These are phyloP conservation scores for Cytospora mali DNA, from an alignment of 2,329 filamentous ascomycete genomes.

Conservation along the genomic window DNA sequence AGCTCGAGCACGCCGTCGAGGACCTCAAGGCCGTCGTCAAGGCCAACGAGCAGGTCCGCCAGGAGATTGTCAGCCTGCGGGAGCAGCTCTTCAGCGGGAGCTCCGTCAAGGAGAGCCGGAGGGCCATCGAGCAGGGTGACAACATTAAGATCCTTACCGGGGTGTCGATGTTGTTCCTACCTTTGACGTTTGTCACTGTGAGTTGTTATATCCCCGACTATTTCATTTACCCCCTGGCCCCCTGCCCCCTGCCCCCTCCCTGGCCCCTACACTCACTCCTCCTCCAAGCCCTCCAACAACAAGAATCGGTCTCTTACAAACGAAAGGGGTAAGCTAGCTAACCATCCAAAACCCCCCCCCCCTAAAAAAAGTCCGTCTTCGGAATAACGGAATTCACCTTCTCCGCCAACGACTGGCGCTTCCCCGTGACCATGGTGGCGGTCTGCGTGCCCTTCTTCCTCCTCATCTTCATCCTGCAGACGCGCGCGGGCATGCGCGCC, in stretches of 20 bases:
- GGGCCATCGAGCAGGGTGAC: slow-evolving; percentile 65
- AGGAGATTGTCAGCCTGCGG: slow-evolving; percentile 58
- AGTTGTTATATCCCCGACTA: slow-evolving; percentile 25
- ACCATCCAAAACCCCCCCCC: not conserved
- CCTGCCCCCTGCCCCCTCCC: too few relatives aligned
- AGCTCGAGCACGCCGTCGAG: slow-evolving; percentile 55
- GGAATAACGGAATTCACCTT: slow-evolving; percentile 53
- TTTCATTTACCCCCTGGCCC: too few relatives aligned
- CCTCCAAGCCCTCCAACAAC: not conserved
- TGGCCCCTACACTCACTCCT: too few relatives aligned
- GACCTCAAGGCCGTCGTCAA: slow-evolving; percentile 50
- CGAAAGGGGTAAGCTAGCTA: not conserved
- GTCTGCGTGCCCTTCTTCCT: slow-evolving; percentile 57
- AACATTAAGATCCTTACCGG: slow-evolving; percentile 64
- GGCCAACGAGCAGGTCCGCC: slow-evolving; percentile 56
- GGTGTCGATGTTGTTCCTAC: slow-evolving; percentile 63
- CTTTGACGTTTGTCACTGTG: slow-evolving; percentile 62
- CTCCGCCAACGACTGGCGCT: slow-evolving; percentile 47
- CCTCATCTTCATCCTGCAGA: slow-evolving; percentile 50
- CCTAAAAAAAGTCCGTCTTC: slow-evolving; percentile 48
- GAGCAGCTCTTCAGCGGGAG: slow-evolving; percentile 67
- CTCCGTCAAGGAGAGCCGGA: slow-evolving; percentile 61
- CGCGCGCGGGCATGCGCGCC: slow-evolving; percentile 39
- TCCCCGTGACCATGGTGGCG: slow-evolving; percentile 61
- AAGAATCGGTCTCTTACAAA: too few relatives aligned